phyloP scores from a whole-genome alignment of 106 monocot genomes.

The Xerophyta viscosa region DNA sequence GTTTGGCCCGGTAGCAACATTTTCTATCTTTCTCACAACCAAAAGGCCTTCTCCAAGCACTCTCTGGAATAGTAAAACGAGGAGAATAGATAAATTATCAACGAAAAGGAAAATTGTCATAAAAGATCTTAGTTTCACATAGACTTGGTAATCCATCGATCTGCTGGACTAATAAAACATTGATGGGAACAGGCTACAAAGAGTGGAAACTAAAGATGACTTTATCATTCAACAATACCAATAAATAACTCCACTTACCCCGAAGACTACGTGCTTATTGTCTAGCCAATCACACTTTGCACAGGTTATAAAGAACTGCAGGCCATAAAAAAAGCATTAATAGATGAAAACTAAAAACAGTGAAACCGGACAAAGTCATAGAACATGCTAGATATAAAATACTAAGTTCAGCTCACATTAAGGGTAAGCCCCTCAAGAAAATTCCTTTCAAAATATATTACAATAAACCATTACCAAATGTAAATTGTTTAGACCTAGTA shows the following conservation, averaged over 20 bases:
- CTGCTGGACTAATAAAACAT: neutral
- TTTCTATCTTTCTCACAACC: constrained; percentile 87
- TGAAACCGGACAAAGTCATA: neutral
- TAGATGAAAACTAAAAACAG: neutral
- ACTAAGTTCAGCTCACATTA: neutral
- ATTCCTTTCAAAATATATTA: neutral
- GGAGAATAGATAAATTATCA: neutral
- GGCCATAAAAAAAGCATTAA: neutral
- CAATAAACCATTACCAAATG: too few relatives aligned
- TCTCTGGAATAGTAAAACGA: constrained; percentile 44
- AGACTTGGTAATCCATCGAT: too few relatives aligned
- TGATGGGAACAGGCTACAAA: neutral
- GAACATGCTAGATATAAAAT: neutral
- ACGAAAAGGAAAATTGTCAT: neutral
- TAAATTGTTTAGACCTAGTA: too few relatives aligned
- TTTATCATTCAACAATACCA: neutral
- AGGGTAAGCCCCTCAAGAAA: neutral
- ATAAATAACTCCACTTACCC: constrained; percentile 47
- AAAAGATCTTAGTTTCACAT: neutral
- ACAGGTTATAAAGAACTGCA: constrained; percentile 96
- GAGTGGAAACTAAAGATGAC: too few relatives aligned
- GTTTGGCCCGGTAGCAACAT: constrained; percentile 94
- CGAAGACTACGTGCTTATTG: constrained; percentile 98
- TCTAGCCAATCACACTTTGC: constrained; percentile 98
- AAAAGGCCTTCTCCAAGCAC: constrained; percentile 85